Percentiles rank a stretch among this genome's conserved stretches.
phyloP scores from a whole-genome alignment of 495 filamentous ascomycete species.

The Arthonia radiata region DNA sequence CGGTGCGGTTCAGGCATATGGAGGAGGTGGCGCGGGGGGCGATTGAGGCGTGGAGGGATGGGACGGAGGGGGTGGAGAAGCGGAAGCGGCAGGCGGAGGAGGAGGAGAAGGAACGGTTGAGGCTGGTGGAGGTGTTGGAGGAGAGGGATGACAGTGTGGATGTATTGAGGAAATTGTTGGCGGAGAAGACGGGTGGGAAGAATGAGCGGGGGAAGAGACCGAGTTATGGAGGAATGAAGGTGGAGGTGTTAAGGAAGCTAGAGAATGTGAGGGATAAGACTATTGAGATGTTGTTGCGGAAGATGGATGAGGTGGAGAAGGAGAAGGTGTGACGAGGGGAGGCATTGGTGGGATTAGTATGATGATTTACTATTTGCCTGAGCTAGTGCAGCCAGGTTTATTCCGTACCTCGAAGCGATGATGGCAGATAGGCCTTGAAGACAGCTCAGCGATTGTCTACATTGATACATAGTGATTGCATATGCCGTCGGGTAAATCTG shows the following conservation, averaged over 20 bases:
- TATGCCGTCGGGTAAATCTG: too few species aligned
- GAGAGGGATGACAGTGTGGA: conserved; percentile 17
- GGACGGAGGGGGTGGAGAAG: conserved; percentile 7
- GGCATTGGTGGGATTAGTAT: too few species aligned
- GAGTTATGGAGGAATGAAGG: conserved; percentile 13
- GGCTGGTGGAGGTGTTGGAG: conserved; percentile 9
- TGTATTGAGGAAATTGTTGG: conserved; percentile 14
- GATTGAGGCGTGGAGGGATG: conserved; percentile 6
- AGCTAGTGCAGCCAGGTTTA: too few species aligned
- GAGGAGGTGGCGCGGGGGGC: conserved; percentile 15
- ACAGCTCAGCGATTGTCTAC: too few species aligned
- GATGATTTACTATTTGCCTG: too few species aligned
- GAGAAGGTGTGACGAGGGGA: too few species aligned
- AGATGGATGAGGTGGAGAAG: conserved; percentile 18
- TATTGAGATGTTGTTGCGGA: conserved; percentile 16
- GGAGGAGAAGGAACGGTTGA: conserved; percentile 7
- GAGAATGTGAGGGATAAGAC: conserved; percentile 20
- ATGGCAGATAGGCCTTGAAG: too few species aligned
- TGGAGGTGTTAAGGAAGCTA: conserved; percentile 11
- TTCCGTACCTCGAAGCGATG: too few species aligned
- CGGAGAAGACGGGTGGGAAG: conserved; percentile 10
- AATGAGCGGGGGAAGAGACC: conserved; percentile 5
- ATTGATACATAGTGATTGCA: too few species aligned
- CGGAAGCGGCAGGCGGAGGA: conserved; percentile 8
- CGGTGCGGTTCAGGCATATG: conserved; percentile 20